Conservation (phyloP, 192 early-diverging fungal genomes). For the Backusella westeae region DNA sequence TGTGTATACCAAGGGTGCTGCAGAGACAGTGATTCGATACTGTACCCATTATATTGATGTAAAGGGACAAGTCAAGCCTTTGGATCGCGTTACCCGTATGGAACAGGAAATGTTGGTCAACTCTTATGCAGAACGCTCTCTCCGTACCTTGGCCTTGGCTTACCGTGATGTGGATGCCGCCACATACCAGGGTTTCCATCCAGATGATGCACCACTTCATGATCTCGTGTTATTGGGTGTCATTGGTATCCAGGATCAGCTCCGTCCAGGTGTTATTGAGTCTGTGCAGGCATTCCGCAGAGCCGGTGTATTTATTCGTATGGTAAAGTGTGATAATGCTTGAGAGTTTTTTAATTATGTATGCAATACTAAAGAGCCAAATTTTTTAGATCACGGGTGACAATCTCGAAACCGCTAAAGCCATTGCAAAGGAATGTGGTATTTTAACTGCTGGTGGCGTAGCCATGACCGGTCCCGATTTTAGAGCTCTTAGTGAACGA, state of each 20-base stretch:
- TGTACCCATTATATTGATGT: slow-evolving; percentile 62
- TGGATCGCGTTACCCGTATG: slow-evolving; percentile 42
- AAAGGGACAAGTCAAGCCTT: slow-evolving; percentile 43
- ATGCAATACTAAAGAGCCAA: neutral
- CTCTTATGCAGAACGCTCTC: slow-evolving; percentile 60
- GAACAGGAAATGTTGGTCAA: slow-evolving; percentile 53
- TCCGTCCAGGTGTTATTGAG: slow-evolving; percentile 77
- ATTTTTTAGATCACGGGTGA: slow-evolving; percentile 59
- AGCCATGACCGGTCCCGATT: slow-evolving; percentile 79
- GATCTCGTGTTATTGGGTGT: slow-evolving; percentile 68
- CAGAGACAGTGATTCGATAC: slow-evolving; percentile 68
- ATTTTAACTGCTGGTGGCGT: slow-evolving; percentile 76
- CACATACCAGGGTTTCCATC: slow-evolving; percentile 35
- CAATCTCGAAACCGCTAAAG: slow-evolving; percentile 83
- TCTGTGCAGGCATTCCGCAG: slow-evolving; percentile 72
- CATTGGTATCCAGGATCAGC: slow-evolving; percentile 87
- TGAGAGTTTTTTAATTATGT: neutral
- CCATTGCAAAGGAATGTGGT: slow-evolving; percentile 87
- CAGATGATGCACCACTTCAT: slow-evolving; percentile 48
- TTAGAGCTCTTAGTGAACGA: slow-evolving; percentile 63
- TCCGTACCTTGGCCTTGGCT: slow-evolving; percentile 73
- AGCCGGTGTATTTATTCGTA: slow-evolving; percentile 87
- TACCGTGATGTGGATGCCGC: slow-evolving; percentile 66
- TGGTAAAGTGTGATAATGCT: slow-evolving; percentile 39
- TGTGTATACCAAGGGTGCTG: slow-evolving; percentile 75